A percentile compares a stretch with the other conserved stretches of the same genome.
Evolutionary conservation across 169 alveolate species (phyloP).

Genomic region (Plasmodium gonderi): DNA sequence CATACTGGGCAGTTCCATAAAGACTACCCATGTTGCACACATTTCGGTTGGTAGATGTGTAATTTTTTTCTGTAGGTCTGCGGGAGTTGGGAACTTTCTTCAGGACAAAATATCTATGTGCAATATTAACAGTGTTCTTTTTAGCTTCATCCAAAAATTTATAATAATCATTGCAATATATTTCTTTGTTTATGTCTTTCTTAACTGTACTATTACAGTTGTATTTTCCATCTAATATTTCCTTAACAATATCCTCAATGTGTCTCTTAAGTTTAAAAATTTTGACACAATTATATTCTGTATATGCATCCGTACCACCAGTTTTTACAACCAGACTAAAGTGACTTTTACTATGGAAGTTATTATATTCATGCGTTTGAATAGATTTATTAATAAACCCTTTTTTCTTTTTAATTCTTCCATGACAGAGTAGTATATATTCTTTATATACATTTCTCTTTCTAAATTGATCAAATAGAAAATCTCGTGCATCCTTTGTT

Average conservation of each 20-base stretch:
- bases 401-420: conserved; percentile 76
- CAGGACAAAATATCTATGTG: conserved; percentile 18
- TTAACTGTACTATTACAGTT: conserved; percentile 46
- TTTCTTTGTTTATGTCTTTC: conserved; percentile 36
- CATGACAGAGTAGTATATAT: conserved; percentile 81
- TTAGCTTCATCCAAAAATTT: conserved; percentile 50
- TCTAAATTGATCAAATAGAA: conserved; percentile 80
- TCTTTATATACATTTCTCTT: conserved; percentile 82
- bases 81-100: not conserved
- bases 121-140: not conserved
- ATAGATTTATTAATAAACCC: conserved; percentile 79
- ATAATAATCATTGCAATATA: conserved; percentile 55
- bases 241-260: conserved; percentile 64
- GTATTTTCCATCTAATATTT: conserved; percentile 35
- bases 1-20: not conserved
- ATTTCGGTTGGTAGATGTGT: not conserved
- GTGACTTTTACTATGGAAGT: conserved; percentile 79
- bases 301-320: conserved; percentile 84
- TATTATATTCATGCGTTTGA: conserved; percentile 79
- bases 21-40: not conserved
- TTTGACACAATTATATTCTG: conserved; percentile 78
- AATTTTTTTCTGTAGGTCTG: not conserved
- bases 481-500: conserved; percentile 81
- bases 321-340: conserved; percentile 80
- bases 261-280: conserved; percentile 67